These are phyloP conservation scores for Saturnispora serradocipensis DNA, from an alignment of 805 yeast genomes.

Conservation along the genomic window DNA sequence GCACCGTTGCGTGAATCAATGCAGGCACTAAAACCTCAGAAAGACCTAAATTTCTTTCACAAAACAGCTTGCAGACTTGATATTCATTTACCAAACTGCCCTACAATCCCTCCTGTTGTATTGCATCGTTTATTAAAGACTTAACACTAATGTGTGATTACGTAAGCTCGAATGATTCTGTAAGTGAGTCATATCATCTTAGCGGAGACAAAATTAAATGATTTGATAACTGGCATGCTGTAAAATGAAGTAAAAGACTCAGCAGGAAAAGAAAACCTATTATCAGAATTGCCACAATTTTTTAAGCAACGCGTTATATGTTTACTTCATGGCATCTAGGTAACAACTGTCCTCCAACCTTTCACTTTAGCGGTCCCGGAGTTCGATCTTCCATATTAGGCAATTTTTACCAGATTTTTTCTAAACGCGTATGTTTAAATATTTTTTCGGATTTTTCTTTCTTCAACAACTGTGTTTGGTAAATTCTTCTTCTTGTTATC, in stretches of 20 bases:
- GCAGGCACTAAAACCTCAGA: no score
- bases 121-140: not conserved
- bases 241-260: not conserved
- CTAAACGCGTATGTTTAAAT: not conserved
- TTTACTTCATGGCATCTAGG: no score
- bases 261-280: no score
- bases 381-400: not conserved
- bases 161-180: not conserved
- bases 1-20: no score
- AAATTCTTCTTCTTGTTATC: not conserved
- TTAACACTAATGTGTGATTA: not conserved
- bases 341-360: no score
- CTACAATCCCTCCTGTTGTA: no score
- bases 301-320: no score
- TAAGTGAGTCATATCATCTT: not conserved
- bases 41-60: no score
- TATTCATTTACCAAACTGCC: no score
- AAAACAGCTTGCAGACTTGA: no score
- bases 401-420: not conserved
- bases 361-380: not conserved
- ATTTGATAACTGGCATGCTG: not conserved
- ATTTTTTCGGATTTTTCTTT: not conserved
- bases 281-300: no score
- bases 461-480: not conserved
- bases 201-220: not conserved